Percentiles rank a stretch among this genome's conserved stretches.
These are phyloP conservation scores for Solanum ossicruentum DNA, from an alignment of 257 asterid genomes.

Conservation along the genomic window DNA sequence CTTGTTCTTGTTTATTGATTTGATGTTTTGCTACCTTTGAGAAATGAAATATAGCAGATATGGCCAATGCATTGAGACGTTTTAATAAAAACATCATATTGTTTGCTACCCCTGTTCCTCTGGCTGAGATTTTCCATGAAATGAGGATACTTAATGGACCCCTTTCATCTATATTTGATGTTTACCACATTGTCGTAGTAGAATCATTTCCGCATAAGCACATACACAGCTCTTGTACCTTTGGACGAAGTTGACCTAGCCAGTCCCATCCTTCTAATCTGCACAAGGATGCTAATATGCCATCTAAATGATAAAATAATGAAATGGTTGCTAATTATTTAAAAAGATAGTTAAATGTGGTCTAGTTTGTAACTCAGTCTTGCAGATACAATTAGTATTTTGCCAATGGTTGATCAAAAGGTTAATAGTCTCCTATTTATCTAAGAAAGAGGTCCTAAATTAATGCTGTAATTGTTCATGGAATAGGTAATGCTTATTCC, in stretches of 20 bases:
- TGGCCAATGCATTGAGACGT: background rate
- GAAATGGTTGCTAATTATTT: background rate
- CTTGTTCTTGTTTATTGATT: background rate
- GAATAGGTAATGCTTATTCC: background rate
- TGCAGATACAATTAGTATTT: background rate
- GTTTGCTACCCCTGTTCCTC: background rate
- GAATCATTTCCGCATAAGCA: background rate
- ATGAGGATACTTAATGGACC: background rate
- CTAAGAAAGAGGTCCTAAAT: background rate
- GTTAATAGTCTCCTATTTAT: background rate
- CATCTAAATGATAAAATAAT: background rate
- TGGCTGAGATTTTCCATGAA: background rate
- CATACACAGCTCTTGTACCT: background rate
- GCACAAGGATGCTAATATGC: background rate
- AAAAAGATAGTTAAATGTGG: background rate
- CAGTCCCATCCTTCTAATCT: background rate
- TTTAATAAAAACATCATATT: background rate
- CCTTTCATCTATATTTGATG: background rate
- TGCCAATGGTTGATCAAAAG: background rate
- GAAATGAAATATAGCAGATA: background rate
- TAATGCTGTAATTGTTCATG: background rate
- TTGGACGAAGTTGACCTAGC: background rate
- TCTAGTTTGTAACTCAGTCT: background rate
- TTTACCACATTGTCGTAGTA: background rate
- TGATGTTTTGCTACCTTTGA: background rate